A percentile compares a stretch with the other conserved stretches of the same genome.
Evolutionary conservation across 2,329 filamentous ascomycete genomes (phyloP).

Genomic region (Gremmenia infestans): DNA sequence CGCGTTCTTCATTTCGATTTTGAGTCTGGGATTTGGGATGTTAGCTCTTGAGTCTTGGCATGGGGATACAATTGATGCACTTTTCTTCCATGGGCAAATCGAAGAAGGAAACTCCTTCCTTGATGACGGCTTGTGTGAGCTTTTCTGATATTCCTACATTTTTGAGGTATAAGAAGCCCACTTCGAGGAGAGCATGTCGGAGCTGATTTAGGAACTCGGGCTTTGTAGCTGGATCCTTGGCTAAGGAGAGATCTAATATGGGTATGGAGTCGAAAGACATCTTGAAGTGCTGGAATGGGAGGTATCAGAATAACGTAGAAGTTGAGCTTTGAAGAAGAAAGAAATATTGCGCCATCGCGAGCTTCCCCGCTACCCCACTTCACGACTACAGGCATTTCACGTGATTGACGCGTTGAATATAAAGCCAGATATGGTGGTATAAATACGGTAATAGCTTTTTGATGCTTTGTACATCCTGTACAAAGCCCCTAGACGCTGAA

Average conservation of each 20-base stretch:
- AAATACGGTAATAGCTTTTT: constrained; percentile 2
- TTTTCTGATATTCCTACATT: constrained; percentile 68
- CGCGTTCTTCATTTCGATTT: constrained; percentile 70
- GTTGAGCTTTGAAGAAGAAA: neutral
- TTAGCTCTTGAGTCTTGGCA: neutral
- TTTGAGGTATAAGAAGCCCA: constrained; percentile 83
- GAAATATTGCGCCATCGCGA: neutral
- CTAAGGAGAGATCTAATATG: constrained; percentile 68
- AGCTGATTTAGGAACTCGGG: constrained; percentile 65
- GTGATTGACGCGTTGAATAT: no score
- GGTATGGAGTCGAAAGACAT: constrained; percentile 66
- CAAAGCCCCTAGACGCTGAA: constrained; percentile 12
- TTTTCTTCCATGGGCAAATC: constrained; percentile 73
- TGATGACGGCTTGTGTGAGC: constrained; percentile 60
- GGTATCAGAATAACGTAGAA: neutral
- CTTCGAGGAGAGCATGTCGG: constrained; percentile 71
- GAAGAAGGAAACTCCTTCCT: constrained; percentile 69
- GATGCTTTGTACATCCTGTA: constrained; percentile 6
- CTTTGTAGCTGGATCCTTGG: constrained; percentile 61
- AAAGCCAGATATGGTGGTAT: no score
- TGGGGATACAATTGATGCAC: constrained; percentile 35
- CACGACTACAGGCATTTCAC: no score
- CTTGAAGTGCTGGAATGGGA: constrained; percentile 1
- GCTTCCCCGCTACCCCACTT: no score
- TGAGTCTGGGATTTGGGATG: constrained; percentile 40